Conservation (phyloP, 1,284 basidiomycete species). For the Vanrija pseudolonga region DNA sequence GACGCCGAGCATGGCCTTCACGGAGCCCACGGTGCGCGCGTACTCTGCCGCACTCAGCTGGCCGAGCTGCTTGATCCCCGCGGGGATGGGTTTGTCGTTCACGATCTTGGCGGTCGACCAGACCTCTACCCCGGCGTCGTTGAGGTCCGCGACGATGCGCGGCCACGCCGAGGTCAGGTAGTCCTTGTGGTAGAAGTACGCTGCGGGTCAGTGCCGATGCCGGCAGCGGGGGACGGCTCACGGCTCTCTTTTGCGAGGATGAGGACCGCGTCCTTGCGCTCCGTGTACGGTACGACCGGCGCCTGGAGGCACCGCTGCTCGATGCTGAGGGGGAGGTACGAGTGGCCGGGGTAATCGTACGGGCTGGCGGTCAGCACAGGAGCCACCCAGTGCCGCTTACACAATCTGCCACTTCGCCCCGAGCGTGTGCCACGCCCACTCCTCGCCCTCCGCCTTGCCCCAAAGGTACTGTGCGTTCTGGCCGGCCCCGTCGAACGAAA, state of each 20-base stretch:
- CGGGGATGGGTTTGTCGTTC: conserved; percentile 29
- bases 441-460: conserved; percentile 25
- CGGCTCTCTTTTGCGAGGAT: conserved; percentile 34
- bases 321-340: conserved; percentile 39
- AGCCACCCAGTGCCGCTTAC: too few relatives aligned
- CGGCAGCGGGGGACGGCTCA: too few relatives aligned
- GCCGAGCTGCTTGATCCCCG: conserved; percentile 27
- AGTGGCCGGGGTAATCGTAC: conserved; percentile 32
- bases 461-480: conserved; percentile 15
- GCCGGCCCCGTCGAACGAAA: conserved; percentile 17
- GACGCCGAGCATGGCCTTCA: conserved; percentile 40
- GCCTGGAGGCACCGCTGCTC: conserved; percentile 35
- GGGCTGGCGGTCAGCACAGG: conserved; percentile 20
- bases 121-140: conserved; percentile 6
- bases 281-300: conserved; percentile 21
- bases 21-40: conserved; percentile 27
- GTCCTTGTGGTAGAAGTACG: background rate
- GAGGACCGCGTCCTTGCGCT: conserved; percentile 31
- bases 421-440: conserved; percentile 41
- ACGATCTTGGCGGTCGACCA: conserved; percentile 27
- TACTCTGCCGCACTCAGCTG: conserved; percentile 26
- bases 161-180: background rate
- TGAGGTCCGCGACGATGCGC: background rate
- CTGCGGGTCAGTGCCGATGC: too few relatives aligned
- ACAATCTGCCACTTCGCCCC: conserved; percentile 41